These are phyloP conservation scores for Teratosphaeria nubilosa DNA, from an alignment of 2,329 filamentous ascomycete species.

Conservation along the genomic window DNA sequence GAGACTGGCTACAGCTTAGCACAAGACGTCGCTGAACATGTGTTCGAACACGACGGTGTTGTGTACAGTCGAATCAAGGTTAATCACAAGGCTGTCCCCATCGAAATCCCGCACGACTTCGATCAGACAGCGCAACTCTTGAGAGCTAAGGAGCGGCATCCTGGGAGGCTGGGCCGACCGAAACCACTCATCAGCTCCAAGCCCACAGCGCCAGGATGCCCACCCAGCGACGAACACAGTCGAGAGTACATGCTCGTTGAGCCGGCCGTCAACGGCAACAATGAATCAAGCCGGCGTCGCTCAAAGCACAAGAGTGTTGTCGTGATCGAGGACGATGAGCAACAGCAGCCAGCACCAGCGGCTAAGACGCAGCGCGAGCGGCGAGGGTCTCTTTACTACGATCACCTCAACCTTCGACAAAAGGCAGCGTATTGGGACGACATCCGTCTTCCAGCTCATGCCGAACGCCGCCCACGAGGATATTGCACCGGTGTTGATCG, in stretches of 20 bases:
- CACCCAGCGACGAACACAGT: constrained; percentile 22
- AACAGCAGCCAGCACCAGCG: neutral
- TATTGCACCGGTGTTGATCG: too few relatives aligned
- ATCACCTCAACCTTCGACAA: constrained; percentile 28
- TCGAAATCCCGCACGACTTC: constrained; percentile 36
- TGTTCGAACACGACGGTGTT: constrained; percentile 29
- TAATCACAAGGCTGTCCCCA: constrained; percentile 33
- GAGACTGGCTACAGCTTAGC: constrained; percentile 34
- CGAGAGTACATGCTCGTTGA: constrained; percentile 6
- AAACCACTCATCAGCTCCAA: constrained; percentile 32
- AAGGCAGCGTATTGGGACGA: constrained; percentile 29
- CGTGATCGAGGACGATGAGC: constrained; percentile 15
- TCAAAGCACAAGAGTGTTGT: constrained; percentile 7
- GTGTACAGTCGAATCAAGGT: constrained; percentile 19
- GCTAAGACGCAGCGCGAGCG: constrained; percentile 10
- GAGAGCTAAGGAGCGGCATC: constrained; percentile 31
- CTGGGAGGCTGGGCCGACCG: constrained; percentile 24
- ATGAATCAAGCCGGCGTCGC: too few relatives aligned
- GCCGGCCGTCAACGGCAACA: too few relatives aligned
- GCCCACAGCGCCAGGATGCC: too few relatives aligned
- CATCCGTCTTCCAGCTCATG: constrained; percentile 31
- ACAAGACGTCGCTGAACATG: constrained; percentile 34
- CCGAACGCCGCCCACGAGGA: too few relatives aligned
- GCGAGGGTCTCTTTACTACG: constrained; percentile 33
- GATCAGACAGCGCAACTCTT: constrained; percentile 30